Evolutionary conservation across 2,329 filamentous ascomycete species (phyloP).

Genomic region (Zymoseptoria ardabiliae): DNA sequence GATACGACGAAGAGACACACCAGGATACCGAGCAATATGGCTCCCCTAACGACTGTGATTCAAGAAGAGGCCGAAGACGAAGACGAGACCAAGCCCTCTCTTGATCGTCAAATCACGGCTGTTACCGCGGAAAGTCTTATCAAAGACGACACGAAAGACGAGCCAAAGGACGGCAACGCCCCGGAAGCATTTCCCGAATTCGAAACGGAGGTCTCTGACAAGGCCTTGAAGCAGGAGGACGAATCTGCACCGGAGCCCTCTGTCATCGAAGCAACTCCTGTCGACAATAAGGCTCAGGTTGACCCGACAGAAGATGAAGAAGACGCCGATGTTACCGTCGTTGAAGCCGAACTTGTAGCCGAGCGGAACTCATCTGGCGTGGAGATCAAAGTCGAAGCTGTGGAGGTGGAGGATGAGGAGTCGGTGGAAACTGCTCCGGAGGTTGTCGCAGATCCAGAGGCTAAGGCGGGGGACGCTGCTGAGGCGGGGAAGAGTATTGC

Average conservation of each 20-base stretch:
- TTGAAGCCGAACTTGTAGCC: conserved; percentile 1
- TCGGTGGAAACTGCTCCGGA: not conserved
- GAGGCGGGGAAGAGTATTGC: conserved; percentile 33
- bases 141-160: conserved; percentile 7
- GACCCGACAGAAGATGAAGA: conserved; percentile 37
- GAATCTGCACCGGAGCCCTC: not conserved
- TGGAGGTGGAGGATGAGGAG: conserved; percentile 10
- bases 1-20: conserved; percentile 78
- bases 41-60: conserved; percentile 70
- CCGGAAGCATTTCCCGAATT: not conserved
- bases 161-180: not conserved
- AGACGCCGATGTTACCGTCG: conserved; percentile 5
- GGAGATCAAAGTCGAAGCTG: conserved; percentile 16
- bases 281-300: conserved; percentile 32
- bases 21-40: conserved; percentile 72
- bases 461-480: conserved; percentile 20
- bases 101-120: conserved; percentile 22
- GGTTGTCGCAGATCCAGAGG: conserved; percentile 1
- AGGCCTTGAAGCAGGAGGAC: not conserved
- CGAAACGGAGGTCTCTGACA: not conserved
- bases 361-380: conserved; percentile 6
- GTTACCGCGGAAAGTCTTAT: not conserved
- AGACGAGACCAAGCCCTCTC: conserved; percentile 16
- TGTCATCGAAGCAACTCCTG: not conserved
- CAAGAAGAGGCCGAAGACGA: conserved; percentile 68